Conservation (phyloP, 495 filamentous ascomycete species). For the Lineolata rhizophorae region DNA sequence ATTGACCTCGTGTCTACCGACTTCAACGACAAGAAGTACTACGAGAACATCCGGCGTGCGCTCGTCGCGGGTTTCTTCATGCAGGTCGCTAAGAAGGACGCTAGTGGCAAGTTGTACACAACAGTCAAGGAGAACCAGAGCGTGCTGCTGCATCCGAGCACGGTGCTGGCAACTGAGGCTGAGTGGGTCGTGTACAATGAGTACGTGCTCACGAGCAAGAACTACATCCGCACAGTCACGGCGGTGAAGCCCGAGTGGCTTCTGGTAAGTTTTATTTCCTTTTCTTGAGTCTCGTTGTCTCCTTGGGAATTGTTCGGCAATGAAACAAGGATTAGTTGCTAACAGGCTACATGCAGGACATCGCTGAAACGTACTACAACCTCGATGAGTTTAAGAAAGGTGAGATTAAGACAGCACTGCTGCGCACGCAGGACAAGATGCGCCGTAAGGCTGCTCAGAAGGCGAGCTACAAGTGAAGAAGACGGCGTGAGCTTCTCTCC, state of each 20-base stretch:
- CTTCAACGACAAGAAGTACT: slow-evolving; percentile 93
- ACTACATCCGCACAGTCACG: slow-evolving; percentile 50
- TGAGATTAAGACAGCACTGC: slow-evolving; percentile 57
- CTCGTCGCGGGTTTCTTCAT: slow-evolving; percentile 97
- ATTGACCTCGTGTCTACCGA: slow-evolving; percentile 69
- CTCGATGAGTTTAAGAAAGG: slow-evolving; percentile 64
- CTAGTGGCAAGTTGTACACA: slow-evolving; percentile 58
- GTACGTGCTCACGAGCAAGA: slow-evolving; percentile 92
- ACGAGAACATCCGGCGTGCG: slow-evolving; percentile 85
- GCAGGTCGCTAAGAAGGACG: slow-evolving; percentile 93
- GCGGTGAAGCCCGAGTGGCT: slow-evolving; percentile 64
- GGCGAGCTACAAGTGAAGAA: too few relatives aligned
- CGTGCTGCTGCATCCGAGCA: slow-evolving; percentile 83
- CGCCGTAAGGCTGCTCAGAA: slow-evolving; percentile 49
- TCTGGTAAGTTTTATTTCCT: slow-evolving; percentile 35
- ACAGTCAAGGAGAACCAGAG: slow-evolving; percentile 89
- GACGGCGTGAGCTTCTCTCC: too few relatives aligned
- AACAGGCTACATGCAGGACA: slow-evolving; percentile 35
- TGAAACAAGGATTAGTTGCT: slow-evolving; percentile 1
- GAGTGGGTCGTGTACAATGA: slow-evolving; percentile 99
- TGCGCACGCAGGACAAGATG: slow-evolving; percentile 52
- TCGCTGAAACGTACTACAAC: slow-evolving; percentile 84
- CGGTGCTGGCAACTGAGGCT: slow-evolving; percentile 59
- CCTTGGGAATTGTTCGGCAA: neutral
- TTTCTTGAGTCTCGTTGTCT: neutral